phyloP scores from a whole-genome alignment of 2,329 filamentous ascomycete genomes.

The Aspergillus nomiae region DNA sequence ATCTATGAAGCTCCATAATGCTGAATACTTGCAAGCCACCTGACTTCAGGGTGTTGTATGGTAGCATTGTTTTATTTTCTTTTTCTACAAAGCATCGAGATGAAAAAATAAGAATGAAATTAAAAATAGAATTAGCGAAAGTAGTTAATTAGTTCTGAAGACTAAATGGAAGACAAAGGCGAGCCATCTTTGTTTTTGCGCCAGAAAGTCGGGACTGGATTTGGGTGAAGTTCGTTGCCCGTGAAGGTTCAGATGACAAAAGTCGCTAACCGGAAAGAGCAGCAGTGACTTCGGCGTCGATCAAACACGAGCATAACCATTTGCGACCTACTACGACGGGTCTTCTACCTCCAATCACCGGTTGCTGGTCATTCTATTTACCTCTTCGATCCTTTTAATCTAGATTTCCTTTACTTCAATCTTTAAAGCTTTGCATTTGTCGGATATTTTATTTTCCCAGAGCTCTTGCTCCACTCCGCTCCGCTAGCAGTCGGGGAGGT shows the following conservation, averaged over 20 bases:
- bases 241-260: conserved; percentile 21
- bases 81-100: no score
- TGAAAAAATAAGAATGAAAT: neutral
- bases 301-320: conserved; percentile 25
- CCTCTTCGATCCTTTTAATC: conserved; percentile 8
- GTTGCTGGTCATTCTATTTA: conserved; percentile 9
- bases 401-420: conserved; percentile 8
- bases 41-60: neutral
- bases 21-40: neutral
- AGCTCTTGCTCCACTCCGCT: conserved; percentile 11
- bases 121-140: neutral
- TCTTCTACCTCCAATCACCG: conserved; percentile 15
- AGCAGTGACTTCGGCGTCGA: conserved; percentile 28
- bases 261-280: conserved; percentile 32
- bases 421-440: conserved; percentile 16
- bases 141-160: neutral
- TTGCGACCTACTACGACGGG: conserved; percentile 8
- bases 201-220: neutral
- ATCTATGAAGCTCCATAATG: neutral
- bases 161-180: neutral
- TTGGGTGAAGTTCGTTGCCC: neutral
- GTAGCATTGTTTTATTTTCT: neutral
- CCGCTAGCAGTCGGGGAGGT: conserved; percentile 20
- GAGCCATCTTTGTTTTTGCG: neutral
- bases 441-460: conserved; percentile 17